phyloP scores from a whole-genome alignment of 2,329 filamentous ascomycete species.

The Bipolaris gigantea region DNA sequence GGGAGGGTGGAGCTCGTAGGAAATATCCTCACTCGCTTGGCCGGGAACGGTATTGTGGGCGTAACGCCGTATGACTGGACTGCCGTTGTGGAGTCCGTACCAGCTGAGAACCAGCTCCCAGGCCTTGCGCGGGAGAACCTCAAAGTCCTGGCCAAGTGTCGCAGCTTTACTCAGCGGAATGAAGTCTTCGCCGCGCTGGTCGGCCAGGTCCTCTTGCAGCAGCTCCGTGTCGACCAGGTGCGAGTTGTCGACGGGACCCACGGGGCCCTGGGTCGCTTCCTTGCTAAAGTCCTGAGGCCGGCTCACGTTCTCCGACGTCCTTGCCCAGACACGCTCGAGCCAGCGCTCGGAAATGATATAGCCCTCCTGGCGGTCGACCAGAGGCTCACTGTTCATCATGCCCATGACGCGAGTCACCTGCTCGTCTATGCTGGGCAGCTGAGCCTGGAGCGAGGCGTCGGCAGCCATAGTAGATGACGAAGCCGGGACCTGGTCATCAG shows the following conservation, averaged over 20 bases:
- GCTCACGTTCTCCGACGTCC: constrained; percentile 37
- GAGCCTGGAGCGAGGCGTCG: constrained; percentile 20
- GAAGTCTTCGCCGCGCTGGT: constrained; percentile 57
- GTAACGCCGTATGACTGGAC: constrained; percentile 71
- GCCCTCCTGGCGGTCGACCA: constrained; percentile 69
- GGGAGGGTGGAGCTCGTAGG: constrained; percentile 83
- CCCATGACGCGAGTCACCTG: constrained; percentile 75
- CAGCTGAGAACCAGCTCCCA: constrained; percentile 80
- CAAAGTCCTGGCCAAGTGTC: constrained; percentile 67
- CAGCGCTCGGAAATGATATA: constrained; percentile 79
- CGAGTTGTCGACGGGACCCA: constrained; percentile 85
- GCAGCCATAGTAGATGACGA: constrained; percentile 16
- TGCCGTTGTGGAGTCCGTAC: constrained; percentile 75
- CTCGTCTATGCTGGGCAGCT: constrained; percentile 54
- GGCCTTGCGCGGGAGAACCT: constrained; percentile 74
- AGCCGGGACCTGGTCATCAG: constrained; percentile 28
- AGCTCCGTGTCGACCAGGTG: constrained; percentile 59
- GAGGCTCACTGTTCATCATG: constrained; percentile 58
- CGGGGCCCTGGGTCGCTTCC: constrained; percentile 61
- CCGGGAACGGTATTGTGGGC: constrained; percentile 75
- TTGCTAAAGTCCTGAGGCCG: constrained; percentile 59
- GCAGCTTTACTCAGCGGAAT: constrained; percentile 73
- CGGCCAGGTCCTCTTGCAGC: constrained; percentile 29
- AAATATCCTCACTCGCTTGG: constrained; percentile 62
- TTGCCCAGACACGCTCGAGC: constrained; percentile 58